Evolutionary conservation across 192 early-diverging fungal genomes (phyloP).

Genomic region (Linnemannia zychae): DNA sequence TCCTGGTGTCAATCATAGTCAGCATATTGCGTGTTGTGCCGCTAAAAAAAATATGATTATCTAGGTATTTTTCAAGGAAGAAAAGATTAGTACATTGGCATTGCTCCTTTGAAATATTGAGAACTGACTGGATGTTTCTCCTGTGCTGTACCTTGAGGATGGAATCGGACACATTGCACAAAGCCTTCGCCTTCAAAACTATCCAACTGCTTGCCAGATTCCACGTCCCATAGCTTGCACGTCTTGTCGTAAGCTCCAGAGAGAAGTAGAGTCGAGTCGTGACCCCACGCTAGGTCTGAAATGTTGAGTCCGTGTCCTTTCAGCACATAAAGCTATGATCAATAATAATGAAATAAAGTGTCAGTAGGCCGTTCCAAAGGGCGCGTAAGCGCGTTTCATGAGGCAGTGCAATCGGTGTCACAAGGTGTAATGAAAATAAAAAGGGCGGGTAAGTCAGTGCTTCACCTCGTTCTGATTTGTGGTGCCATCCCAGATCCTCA

Average conservation of each 20-base stretch:
- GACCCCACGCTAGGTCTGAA: conserved; percentile 83
- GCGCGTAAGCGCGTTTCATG: conserved; percentile 21
- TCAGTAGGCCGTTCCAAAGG: conserved; percentile 4
- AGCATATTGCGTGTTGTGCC: conserved; percentile 84
- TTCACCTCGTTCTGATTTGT: conserved; percentile 76
- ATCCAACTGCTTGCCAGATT: conserved; percentile 70
- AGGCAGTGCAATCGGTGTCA: background rate
- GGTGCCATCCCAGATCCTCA: conserved; percentile 89
- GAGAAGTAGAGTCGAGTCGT: conserved; percentile 74
- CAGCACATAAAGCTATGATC: conserved; percentile 69
- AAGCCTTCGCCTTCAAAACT: conserved; percentile 83
- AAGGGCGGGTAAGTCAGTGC: background rate
- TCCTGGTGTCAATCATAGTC: conserved; percentile 75
- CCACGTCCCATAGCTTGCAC: conserved; percentile 85
- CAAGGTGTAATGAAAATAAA: background rate
- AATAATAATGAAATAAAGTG: background rate
- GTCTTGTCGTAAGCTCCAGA: conserved; percentile 87
- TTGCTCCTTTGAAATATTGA: background rate
- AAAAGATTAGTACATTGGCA: background rate
- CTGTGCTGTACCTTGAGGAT: conserved; percentile 72
- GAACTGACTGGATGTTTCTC: background rate
- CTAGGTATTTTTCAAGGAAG: conserved; percentile 44
- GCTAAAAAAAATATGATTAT: conserved; percentile 80
- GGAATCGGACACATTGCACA: conserved; percentile 87
- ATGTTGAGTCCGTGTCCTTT: conserved; percentile 84